Evolutionary conservation across 805 yeast species (phyloP).

Genomic region (Candida khao-thaluensis): DNA sequence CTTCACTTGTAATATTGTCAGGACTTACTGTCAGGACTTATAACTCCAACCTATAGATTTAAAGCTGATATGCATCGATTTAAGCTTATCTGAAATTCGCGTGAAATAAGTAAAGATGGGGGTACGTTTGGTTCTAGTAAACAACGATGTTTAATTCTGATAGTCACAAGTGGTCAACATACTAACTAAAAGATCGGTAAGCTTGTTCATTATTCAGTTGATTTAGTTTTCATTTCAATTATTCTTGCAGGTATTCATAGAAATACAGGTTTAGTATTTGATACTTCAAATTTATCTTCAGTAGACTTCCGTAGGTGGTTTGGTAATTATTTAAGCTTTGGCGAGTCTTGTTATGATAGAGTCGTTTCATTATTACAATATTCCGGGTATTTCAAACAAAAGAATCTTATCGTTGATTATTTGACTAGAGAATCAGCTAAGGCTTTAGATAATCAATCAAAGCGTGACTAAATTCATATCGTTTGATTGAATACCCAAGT

Average conservation of each 20-base stretch:
- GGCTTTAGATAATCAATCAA: slow-evolving; percentile 17
- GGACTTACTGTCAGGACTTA: neutral
- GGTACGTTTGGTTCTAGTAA: slow-evolving; percentile 1
- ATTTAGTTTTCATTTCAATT: slow-evolving; percentile 75
- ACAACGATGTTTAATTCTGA: too few species aligned
- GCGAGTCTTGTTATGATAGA: slow-evolving; percentile 57
- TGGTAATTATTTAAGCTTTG: slow-evolving; percentile 53
- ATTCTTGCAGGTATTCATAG: slow-evolving; percentile 83
- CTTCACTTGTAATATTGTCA: too few species aligned
- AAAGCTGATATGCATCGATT: too few species aligned
- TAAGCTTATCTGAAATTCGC: slow-evolving; percentile 6
- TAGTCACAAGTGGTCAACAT: too few species aligned
- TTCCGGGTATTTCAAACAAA: slow-evolving; percentile 53
- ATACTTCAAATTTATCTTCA: slow-evolving; percentile 51
- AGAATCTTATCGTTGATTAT: slow-evolving; percentile 35
- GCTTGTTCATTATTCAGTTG: slow-evolving; percentile 70
- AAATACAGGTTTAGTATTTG: slow-evolving; percentile 70
- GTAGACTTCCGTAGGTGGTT: slow-evolving; percentile 46
- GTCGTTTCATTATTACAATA: slow-evolving; percentile 44
- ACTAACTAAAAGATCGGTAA: too few species aligned
- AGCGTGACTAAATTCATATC: slow-evolving; percentile 13
- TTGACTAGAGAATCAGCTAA: slow-evolving; percentile 32
- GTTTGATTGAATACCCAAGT: too few species aligned
- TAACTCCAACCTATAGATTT: neutral
- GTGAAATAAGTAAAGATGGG: slow-evolving; percentile 1